phyloP scores from a whole-genome alignment of 768 basidiomycete species.

The Pisolithus sp. region DNA sequence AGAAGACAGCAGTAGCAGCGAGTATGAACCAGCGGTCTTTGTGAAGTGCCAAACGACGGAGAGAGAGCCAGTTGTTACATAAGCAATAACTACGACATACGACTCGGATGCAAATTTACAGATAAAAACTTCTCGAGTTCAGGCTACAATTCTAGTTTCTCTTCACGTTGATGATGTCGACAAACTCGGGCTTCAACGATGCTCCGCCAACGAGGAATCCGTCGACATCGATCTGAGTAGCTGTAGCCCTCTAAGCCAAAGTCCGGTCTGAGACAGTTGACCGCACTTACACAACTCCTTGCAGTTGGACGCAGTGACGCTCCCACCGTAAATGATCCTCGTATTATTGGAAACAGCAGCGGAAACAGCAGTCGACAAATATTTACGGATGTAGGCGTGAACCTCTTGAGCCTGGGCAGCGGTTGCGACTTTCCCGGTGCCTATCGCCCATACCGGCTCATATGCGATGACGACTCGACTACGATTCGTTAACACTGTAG shows the following conservation, averaged over 20 bases:
- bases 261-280: not conserved
- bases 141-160: slow-evolving; percentile 13
- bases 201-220: slow-evolving; percentile 98
- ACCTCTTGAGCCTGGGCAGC: slow-evolving; percentile 89
- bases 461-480: slow-evolving; percentile 94
- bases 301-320: slow-evolving; percentile 85
- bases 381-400: slow-evolving; percentile 77
- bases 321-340: slow-evolving; percentile 94
- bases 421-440: slow-evolving; percentile 94
- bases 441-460: slow-evolving; percentile 98
- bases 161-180: slow-evolving; percentile 79
- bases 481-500: not conserved
- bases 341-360: slow-evolving; percentile 61
- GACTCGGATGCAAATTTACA: too few relatives aligned
- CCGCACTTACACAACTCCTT: slow-evolving; percentile 69
- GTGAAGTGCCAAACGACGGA: too few relatives aligned
- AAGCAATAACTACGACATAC: too few relatives aligned
- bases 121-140: not conserved
- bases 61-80: too few relatives aligned
- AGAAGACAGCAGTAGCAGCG: too few relatives aligned
- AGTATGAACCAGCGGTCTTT: too few relatives aligned
- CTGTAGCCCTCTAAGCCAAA: slow-evolving; percentile 32
- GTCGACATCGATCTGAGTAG: slow-evolving; percentile 76
- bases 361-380: slow-evolving; percentile 61
- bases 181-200: slow-evolving; percentile 95